Evolutionary conservation across 768 basidiomycete species (phyloP), one percentile per base, ranked within the genome.

Genomic region (Clitopilus hobsonii): DNA sequence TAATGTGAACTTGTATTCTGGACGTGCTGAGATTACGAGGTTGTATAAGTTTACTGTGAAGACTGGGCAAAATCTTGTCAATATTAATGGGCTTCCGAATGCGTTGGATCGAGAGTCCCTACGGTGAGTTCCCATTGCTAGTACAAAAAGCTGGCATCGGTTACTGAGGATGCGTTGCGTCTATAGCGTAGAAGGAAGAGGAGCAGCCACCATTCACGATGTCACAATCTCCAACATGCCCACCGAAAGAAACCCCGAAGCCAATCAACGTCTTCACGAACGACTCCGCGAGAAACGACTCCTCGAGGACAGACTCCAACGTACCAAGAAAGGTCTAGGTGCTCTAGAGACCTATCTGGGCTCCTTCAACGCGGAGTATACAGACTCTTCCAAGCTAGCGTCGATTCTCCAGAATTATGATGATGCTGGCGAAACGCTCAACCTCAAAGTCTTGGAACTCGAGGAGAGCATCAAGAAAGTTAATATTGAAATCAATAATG

Each of bases 181-280:
- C n/a, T n/a, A n/a, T 38, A 75, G 72, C 48, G 70, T 73, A 2
- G 69, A 71, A 57, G 70, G 71, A 2, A 62, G 60, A 8, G 72
- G 72, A 3, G 54, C 62, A 5, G 69, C 69, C 14, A 70, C 66
- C 1, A 74, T 73, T 36, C 70, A 74, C 54, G 71, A 74, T 50
- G 72, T 74, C 18, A 65, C 67, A 10, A 30, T 72, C n/a, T 63
- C 68, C 20, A 53, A 54, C 22, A 60, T 58, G 50, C 51, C 45
- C 32, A 52, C 5, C 23, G 22, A 50, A 5, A 38, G 58, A 6
- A 28, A 38, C 8, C 36, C 64, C 1, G 56, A 49, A 3, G 67
- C 69, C 0, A 69, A 68, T 4, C 55, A 59, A 5, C 56, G 49
- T n/a, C 60, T 72, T 2, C 49, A 53, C 13, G 60, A 58, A 5